Percentiles rank a stretch among this genome's conserved stretches.
Evolutionary conservation across 345 rosid species (phyloP).

Genomic region (Noccaea caerulescens): DNA sequence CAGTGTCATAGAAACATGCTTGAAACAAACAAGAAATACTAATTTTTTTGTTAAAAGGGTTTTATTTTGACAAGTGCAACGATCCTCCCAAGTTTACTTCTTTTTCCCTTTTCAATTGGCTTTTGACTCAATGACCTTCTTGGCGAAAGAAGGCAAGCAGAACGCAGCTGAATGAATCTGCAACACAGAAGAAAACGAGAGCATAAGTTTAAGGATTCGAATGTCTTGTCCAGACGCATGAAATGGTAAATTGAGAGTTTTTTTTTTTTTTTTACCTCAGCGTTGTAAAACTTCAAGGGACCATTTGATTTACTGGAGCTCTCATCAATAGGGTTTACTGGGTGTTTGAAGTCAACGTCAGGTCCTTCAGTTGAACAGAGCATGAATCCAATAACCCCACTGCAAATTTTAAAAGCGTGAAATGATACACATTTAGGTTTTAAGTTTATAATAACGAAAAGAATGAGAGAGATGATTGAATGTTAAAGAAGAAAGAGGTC

Average conservation of each 20-base stretch:
- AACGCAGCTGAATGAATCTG: conserved; percentile 68
- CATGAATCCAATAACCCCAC: conserved; percentile 77
- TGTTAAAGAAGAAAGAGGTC: background rate
- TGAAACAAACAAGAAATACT: conserved; percentile 17
- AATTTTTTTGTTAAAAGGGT: too few species aligned
- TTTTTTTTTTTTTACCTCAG: conserved; percentile 49
- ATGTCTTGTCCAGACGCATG: background rate
- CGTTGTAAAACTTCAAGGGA: conserved; percentile 62
- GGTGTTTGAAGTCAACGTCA: conserved; percentile 59
- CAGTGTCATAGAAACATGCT: conserved; percentile 20
- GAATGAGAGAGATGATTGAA: background rate
- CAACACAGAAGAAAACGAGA: conserved; percentile 4
- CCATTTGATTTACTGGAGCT: conserved; percentile 51
- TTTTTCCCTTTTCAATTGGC: conserved; percentile 29
- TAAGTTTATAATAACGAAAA: background rate
- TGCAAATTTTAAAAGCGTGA: conserved; percentile 27
- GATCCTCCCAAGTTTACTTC: background rate
- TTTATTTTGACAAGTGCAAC: conserved; percentile 26
- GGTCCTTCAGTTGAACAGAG: conserved; percentile 78
- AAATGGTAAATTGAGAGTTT: background rate
- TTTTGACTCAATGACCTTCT: conserved; percentile 47
- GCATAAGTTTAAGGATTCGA: background rate
- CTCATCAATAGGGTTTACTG: conserved; percentile 48
- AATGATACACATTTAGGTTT: background rate
- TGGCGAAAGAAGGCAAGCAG: conserved; percentile 66